These are phyloP conservation scores for Crithidia brevicula DNA, from an alignment of 208 protist species.

Conservation along the genomic window DNA sequence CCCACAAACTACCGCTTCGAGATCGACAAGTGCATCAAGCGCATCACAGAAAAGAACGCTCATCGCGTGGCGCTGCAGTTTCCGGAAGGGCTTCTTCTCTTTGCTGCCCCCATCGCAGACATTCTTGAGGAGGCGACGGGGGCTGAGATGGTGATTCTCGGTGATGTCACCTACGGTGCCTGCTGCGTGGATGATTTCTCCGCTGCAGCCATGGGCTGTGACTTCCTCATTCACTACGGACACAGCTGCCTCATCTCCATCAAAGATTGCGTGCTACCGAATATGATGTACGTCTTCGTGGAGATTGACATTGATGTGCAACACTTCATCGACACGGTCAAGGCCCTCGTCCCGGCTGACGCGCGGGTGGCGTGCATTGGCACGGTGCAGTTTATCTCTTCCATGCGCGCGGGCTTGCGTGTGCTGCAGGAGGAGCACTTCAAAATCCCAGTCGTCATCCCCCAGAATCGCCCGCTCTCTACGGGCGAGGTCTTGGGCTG, in stretches of 20 bases:
- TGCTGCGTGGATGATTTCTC: conserved; percentile 99
- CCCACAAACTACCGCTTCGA: conserved; percentile 99
- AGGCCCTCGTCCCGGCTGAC: conserved; percentile 82
- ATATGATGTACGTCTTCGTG: conserved; percentile 99
- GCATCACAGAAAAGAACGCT: conserved; percentile 88
- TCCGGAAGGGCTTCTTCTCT: conserved; percentile 98
- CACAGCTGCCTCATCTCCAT: conserved; percentile 97
- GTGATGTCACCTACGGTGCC: conserved; percentile 99
- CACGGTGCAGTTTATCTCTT: conserved; percentile 98
- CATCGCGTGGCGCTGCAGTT: conserved; percentile 98
- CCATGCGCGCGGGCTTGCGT: conserved; percentile 87
- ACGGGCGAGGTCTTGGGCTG: conserved; percentile 98
- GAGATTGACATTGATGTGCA: conserved; percentile 98
- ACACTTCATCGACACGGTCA: conserved; percentile 97
- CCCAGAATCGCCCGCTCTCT: conserved; percentile 96
- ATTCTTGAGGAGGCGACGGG: conserved; percentile 93
- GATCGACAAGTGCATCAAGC: conserved; percentile 98
- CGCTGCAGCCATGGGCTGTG: conserved; percentile 94
- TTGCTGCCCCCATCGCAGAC: conserved; percentile 96
- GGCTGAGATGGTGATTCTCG: conserved; percentile 96
- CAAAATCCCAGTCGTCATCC: conserved; percentile 82
- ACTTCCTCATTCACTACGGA: conserved; percentile 99
- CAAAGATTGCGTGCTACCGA: conserved; percentile 90
- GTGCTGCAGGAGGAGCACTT: conserved; percentile 86
- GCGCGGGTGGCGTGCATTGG: conserved; percentile 91